Conservation (phyloP, 2,329 filamentous ascomycete species). For the Xylariaceae sp. region DNA sequence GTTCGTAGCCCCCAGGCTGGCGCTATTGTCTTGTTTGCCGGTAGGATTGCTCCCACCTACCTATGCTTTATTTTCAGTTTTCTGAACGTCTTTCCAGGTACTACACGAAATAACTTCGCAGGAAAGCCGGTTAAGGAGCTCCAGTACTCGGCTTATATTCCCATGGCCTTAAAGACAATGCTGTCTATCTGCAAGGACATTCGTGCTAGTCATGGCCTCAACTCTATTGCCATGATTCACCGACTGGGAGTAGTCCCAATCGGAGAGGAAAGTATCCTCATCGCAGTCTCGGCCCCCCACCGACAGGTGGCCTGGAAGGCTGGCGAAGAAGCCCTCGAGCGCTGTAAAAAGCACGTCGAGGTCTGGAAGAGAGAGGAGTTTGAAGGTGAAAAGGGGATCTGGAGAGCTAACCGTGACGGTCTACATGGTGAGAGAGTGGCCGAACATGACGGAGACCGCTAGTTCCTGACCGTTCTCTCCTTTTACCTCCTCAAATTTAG, state of each 20-base stretch:
- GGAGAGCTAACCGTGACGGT: constrained; percentile 84
- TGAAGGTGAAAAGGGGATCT: constrained; percentile 69
- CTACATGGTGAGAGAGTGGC: constrained; percentile 48
- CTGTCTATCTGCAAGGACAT: constrained; percentile 58
- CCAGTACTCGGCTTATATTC: constrained; percentile 69
- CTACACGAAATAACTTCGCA: constrained; percentile 71
- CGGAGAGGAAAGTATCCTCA: constrained; percentile 88
- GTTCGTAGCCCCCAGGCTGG: constrained; percentile 71
- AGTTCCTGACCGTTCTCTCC: not conserved
- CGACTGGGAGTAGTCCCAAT: constrained; percentile 81
- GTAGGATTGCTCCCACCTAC: constrained; percentile 37
- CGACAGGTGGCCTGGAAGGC: constrained; percentile 80
- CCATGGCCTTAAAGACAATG: constrained; percentile 66
- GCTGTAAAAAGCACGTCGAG: constrained; percentile 82
- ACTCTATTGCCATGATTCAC: constrained; percentile 75
- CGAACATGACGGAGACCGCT: constrained; percentile 1
- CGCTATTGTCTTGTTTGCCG: constrained; percentile 72
- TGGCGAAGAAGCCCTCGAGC: constrained; percentile 83
- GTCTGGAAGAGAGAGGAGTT: constrained; percentile 96
- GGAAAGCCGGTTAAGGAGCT: constrained; percentile 69
- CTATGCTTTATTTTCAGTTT: not conserved
- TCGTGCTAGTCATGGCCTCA: constrained; percentile 57
- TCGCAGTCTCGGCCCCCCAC: constrained; percentile 81
- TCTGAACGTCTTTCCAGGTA: constrained; percentile 48
- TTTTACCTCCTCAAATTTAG: not conserved